Evolutionary conservation across 345 rosid species (phyloP), one percentile per base, ranked within the genome.

Genomic region (Sisymbrium irio): DNA sequence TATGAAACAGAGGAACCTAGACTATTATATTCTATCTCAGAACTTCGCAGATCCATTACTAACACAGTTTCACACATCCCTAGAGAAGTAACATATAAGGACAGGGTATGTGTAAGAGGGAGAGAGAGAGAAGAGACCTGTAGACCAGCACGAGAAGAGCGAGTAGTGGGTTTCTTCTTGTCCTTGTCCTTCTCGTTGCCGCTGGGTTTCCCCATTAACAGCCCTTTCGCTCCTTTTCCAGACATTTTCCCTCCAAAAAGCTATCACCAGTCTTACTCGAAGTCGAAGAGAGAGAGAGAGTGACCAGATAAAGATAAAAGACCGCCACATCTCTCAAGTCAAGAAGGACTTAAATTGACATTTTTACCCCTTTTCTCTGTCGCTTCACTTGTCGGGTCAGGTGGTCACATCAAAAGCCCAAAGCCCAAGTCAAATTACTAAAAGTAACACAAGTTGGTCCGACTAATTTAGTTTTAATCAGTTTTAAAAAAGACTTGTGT

Each of bases 91-190:
- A 19, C 2, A 7, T 15, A 4, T n/a, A 14, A 17, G 39, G 36
- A 1, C 22, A 28, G 41, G 44, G 9, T 45, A 30, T 44, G 58
- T 27, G n/a, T 7, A 45, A 28, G 27, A 17, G 2, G 40, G 49
- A 63, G 49, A 73, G 18, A 55, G 46, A 49, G 32, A 19, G 28
- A 30, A 19, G 54, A 71, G 59, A 83, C 96, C 92, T 87, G 96
- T 44, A 89, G 90, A 67, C 92, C 96, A 69, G 96, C 96, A 8
- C 96, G 92, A 61, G 90, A 84, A 62, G 96, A 89, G 69, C 92
- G 96, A 74, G 96, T 87, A 63, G 78, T 80, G 33, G 92, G 92
- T 74, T 84, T 84, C 78, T 85, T 87, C 86, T 89, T 87, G 74
- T 83, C 91, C 78, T 84, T 89, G 73, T 87, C 91, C 78, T 87